A percentile compares a stretch with the other conserved stretches of the same genome.
These are phyloP conservation scores for Hypericum perforatum DNA, from an alignment of 345 rosid genomes.

Conservation along the genomic window DNA sequence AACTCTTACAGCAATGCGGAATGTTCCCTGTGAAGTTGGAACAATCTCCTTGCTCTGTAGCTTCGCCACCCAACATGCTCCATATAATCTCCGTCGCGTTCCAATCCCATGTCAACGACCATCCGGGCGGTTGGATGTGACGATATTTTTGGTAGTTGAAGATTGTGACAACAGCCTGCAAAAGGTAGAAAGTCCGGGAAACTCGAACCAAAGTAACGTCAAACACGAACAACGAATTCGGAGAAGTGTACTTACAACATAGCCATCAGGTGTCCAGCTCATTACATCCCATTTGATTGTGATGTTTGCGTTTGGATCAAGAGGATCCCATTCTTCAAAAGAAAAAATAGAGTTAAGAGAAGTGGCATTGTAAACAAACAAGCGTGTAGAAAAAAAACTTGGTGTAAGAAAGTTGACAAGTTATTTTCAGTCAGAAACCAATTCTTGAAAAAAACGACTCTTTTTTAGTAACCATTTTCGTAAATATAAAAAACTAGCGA, in stretches of 20 bases:
- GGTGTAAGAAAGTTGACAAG: not conserved
- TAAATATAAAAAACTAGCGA: too few species aligned
- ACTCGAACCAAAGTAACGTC: too few species aligned
- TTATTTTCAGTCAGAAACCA: too few species aligned
- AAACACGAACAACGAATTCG: not conserved
- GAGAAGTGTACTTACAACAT: slow-evolving; percentile 40
- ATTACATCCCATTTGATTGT: slow-evolving; percentile 88
- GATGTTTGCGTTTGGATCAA: slow-evolving; percentile 84
- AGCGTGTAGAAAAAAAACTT: slow-evolving; percentile 1
- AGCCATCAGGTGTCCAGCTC: slow-evolving; percentile 84
- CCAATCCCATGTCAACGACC: slow-evolving; percentile 88
- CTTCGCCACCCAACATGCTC: slow-evolving; percentile 63
- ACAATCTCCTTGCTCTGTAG: slow-evolving; percentile 90
- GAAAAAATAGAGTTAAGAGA: slow-evolving; percentile 7
- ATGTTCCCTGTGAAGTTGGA: slow-evolving; percentile 62
- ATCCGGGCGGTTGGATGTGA: slow-evolving; percentile 74
- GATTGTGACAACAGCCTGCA: slow-evolving; percentile 62
- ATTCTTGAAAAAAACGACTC: too few species aligned
- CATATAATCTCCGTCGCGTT: slow-evolving; percentile 73
- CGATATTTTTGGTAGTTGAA: slow-evolving; percentile 83
- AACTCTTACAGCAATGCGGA: slow-evolving; percentile 83
- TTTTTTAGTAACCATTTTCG: too few species aligned
- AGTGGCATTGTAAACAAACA: too few species aligned
- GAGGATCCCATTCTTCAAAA: slow-evolving; percentile 78
- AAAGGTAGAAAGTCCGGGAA: slow-evolving; percentile 1